Conservation (phyloP, 495 filamentous ascomycete species). For the Penicillium robsamsonii region DNA sequence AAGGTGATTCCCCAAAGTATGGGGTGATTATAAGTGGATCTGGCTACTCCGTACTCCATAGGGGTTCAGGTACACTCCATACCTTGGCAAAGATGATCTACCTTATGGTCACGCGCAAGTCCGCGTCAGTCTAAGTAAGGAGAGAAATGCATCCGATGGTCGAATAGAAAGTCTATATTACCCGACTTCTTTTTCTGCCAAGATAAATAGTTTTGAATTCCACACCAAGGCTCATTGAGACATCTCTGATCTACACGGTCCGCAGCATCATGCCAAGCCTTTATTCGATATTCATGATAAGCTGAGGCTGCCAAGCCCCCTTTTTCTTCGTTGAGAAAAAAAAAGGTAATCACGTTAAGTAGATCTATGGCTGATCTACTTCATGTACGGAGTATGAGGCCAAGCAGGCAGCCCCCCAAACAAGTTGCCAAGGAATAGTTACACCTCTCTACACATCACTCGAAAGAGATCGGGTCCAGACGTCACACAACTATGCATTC, state of each 20-base stretch:
- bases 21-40: too few species aligned
- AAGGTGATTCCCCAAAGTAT: too few species aligned
- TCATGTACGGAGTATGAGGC: not conserved
- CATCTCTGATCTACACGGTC: conserved; percentile 11
- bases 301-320: conserved; percentile 4
- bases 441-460: not conserved
- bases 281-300: not conserved
- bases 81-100: conserved; percentile 20
- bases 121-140: not conserved
- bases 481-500: conserved; percentile 13
- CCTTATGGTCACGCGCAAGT: conserved; percentile 36
- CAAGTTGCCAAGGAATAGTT: not conserved
- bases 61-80: too few species aligned
- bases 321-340: not conserved
- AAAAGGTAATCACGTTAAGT: not conserved
- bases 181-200: conserved; percentile 8
- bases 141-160: too few species aligned
- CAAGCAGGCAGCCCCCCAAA: not conserved
- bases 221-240: conserved; percentile 12
- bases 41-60: too few species aligned
- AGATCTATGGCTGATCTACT: not conserved
- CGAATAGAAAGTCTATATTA: not conserved
- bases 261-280: conserved; percentile 10
- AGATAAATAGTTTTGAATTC: conserved; percentile 16
- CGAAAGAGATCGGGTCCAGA: conserved; percentile 1